Evolutionary conservation across 2,329 filamentous ascomycete genomes (phyloP), one percentile per base, ranked within the genome.

Genomic region (Nectriaceae sp.): DNA sequence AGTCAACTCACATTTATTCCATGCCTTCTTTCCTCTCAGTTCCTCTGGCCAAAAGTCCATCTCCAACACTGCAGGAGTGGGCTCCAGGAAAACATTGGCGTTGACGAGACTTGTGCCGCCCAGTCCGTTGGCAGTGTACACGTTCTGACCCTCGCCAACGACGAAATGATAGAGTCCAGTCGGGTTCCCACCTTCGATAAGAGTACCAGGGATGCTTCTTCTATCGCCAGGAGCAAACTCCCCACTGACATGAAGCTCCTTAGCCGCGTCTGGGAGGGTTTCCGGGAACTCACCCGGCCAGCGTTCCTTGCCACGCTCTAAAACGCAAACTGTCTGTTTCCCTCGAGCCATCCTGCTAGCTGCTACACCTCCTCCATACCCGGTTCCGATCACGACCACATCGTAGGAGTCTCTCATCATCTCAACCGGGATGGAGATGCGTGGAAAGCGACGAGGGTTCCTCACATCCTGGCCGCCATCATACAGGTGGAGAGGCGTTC

Each of bases 61-160:
- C 2, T 65, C 62, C 47, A 88, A 65, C 0, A 80, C 80, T 4
- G 72, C 70, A 13, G 76, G 63, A 46, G 86, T 82, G 3, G 82
- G 78, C 54, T 80, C 75, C 15, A 87, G 68, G 56, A 85, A 88
- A 2, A 88, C 79, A 58, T 87, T 87, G 10, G 84, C 83, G 53
- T 88, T 88, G 35, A 88, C 75, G 21, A 88, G 64, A 62, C 82
- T 85, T 2, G 83, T 85, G 10, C 84, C 84, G 11, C 84, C 85
- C 22, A 88, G 78, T 2, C 83, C 82, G 63, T 83, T 83, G 31
- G 74, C 76, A n/a, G 82, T 75, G 22, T 85, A 69, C 0, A 80
- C 80, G 64, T 84, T 85, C 57, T 87, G 81, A 1, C 83, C 84
- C 48, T 83, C 76, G 1, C 85, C 84, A 24, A 84, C 70, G 1